Evolutionary conservation across 2,329 filamentous ascomycete genomes (phyloP).

Genomic region (Grosmannia penicillata): DNA sequence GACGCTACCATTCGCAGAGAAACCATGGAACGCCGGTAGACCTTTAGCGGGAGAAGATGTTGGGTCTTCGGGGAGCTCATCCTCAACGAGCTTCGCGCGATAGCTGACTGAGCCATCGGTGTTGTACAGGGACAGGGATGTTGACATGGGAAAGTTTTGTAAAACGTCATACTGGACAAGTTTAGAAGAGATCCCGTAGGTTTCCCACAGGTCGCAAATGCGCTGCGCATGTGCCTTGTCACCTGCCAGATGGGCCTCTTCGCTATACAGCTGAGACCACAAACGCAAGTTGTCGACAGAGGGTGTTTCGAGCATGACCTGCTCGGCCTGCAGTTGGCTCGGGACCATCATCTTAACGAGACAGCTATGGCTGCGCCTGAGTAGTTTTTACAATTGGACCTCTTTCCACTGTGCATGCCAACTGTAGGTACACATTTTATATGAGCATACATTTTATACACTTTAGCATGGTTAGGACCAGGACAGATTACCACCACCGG

Average conservation of each 20-base stretch:
- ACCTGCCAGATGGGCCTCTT: neutral
- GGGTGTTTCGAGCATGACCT: neutral
- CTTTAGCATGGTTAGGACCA: too few relatives aligned
- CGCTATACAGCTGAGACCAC: neutral
- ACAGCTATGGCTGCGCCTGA: too few relatives aligned
- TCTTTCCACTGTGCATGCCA: too few relatives aligned
- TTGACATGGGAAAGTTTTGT: neutral
- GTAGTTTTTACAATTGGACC: too few relatives aligned
- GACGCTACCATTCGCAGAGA: neutral
- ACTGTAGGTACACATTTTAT: too few relatives aligned
- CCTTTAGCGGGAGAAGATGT: neutral
- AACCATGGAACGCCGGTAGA: neutral
- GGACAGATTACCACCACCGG: too few relatives aligned
- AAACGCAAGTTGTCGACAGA: neutral
- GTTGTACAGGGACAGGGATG: neutral
- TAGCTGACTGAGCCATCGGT: neutral
- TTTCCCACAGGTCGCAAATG: conserved; percentile 1
- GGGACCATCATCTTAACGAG: too few relatives aligned
- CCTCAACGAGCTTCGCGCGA: neutral
- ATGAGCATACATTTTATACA: too few relatives aligned
- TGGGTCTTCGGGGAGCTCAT: neutral
- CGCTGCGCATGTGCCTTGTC: neutral
- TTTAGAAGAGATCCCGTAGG: neutral
- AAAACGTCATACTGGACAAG: neutral
- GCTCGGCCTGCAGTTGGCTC: too few relatives aligned